phyloP scores from a whole-genome alignment of 805 yeast genomes.

The Schwanniomyces yamadae region DNA sequence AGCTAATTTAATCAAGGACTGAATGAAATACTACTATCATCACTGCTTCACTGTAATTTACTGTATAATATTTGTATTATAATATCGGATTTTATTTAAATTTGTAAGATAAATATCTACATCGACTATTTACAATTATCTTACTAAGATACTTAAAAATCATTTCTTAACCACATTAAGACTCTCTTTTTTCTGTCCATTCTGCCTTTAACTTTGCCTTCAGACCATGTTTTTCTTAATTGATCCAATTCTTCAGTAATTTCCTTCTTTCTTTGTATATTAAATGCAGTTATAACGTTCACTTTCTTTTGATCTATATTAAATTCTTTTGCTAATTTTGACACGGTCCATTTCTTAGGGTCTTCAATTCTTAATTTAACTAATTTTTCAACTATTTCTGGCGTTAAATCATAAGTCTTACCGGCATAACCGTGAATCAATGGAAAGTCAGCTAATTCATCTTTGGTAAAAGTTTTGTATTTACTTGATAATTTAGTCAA shows the following conservation, averaged over 20 bases:
- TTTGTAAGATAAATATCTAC: constrained; percentile 1
- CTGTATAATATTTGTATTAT: constrained; percentile 1
- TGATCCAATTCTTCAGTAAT: constrained; percentile 46
- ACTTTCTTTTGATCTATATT: constrained; percentile 43
- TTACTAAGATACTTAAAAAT: constrained; percentile 24
- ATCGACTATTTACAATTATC: constrained; percentile 3
- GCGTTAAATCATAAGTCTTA: constrained; percentile 55
- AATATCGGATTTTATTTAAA: constrained; percentile 1
- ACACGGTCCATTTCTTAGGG: constrained; percentile 64
- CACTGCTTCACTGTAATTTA: too few species aligned
- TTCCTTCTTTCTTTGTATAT: constrained; percentile 38
- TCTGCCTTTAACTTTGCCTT: constrained; percentile 47
- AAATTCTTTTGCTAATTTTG: constrained; percentile 59
- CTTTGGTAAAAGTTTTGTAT: constrained; percentile 29
- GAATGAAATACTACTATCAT: too few species aligned
- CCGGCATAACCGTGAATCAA: constrained; percentile 38
- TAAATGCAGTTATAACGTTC: constrained; percentile 44
- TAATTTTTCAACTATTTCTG: constrained; percentile 58
- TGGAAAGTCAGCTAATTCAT: constrained; percentile 40
- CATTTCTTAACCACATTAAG: constrained; percentile 62
- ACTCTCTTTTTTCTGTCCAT: constrained; percentile 59
- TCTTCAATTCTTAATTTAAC: constrained; percentile 51
- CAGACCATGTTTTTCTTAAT: constrained; percentile 51
- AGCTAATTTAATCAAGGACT: too few species aligned
- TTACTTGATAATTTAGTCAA: constrained; percentile 29